phyloP scores from a whole-genome alignment of 306 rosid species.

The Glycine latifolia region DNA sequence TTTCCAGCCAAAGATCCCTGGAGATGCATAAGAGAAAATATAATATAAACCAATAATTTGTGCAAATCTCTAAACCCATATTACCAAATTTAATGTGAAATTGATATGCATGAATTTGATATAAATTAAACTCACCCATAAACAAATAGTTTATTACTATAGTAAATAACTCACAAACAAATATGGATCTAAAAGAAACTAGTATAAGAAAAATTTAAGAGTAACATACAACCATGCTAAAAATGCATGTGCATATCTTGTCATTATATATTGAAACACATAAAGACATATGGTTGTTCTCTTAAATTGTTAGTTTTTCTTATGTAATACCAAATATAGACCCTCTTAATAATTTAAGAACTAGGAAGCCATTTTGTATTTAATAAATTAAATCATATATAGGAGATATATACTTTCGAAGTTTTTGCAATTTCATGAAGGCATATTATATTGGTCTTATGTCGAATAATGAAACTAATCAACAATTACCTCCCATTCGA shows the following conservation, averaged over 20 bases:
- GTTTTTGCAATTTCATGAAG: not conserved
- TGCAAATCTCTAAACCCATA: not conserved
- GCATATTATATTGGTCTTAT: not conserved
- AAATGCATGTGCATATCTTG: too few relatives aligned
- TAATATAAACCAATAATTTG: not conserved
- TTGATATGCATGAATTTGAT: not conserved
- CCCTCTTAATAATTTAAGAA: too few relatives aligned
- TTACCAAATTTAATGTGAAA: not conserved
- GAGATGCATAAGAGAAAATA: conserved; percentile 12
- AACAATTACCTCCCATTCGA: not conserved
- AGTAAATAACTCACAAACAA: not conserved
- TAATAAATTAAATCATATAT: not conserved
- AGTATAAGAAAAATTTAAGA: not conserved
- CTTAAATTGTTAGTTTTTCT: not conserved
- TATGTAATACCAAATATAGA: not conserved
- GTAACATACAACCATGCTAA: not conserved
- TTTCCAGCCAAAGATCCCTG: conserved; percentile 38
- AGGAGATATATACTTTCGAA: not conserved
- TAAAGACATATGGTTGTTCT: too few relatives aligned
- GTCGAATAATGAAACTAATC: not conserved
- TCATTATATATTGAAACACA: too few relatives aligned
- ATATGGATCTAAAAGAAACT: not conserved
- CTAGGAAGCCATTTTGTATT: not conserved
- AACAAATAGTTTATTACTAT: too few relatives aligned
- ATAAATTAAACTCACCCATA: too few relatives aligned